A percentile compares a stretch with the other conserved stretches of the same genome.
These are phyloP conservation scores for Chaetomium sp. DNA, from an alignment of 2,329 filamentous ascomycete species.

Conservation along the genomic window DNA sequence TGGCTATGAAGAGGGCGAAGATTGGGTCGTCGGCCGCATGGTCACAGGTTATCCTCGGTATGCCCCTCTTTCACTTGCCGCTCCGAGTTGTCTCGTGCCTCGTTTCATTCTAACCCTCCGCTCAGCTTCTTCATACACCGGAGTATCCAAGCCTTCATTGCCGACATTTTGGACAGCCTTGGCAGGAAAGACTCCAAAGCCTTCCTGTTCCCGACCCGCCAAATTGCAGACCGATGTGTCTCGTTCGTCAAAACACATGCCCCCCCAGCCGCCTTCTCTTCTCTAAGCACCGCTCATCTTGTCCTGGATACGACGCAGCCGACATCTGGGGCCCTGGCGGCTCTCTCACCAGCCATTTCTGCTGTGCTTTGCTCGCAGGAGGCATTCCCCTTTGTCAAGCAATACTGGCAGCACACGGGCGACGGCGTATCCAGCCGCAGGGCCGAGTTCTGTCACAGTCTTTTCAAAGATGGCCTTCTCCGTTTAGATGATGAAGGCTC, in stretches of 20 bases:
- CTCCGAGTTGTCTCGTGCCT: not conserved
- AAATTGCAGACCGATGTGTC: slow-evolving; percentile 64
- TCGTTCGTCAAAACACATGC: slow-evolving; percentile 63
- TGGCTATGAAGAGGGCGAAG: slow-evolving; percentile 86
- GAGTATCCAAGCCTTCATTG: slow-evolving; percentile 66
- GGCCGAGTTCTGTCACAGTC: slow-evolving; percentile 77
- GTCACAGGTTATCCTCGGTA: slow-evolving; percentile 84
- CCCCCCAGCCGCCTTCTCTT: slow-evolving; percentile 41
- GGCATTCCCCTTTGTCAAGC: slow-evolving; percentile 69
- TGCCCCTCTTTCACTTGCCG: slow-evolving; percentile 10
- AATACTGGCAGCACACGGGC: slow-evolving; percentile 95
- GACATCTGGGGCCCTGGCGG: slow-evolving; percentile 44
- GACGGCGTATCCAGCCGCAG: slow-evolving; percentile 87
- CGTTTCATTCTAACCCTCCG: slow-evolving; percentile 10
- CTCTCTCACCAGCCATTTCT: slow-evolving; percentile 55
- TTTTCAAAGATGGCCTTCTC: slow-evolving; percentile 63
- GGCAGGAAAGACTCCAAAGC: slow-evolving; percentile 59
- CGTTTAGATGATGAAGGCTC: slow-evolving; percentile 27
- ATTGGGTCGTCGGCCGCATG: slow-evolving; percentile 82
- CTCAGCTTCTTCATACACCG: slow-evolving; percentile 88
- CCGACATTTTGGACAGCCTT: slow-evolving; percentile 58
- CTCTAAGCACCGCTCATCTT: slow-evolving; percentile 55
- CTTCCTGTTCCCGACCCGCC: slow-evolving; percentile 73
- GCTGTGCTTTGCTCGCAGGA: slow-evolving; percentile 66
- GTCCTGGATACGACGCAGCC: slow-evolving; percentile 52